Conservation (phyloP, 1,284 basidiomycete genomes). For the Pterulicium gracile region DNA sequence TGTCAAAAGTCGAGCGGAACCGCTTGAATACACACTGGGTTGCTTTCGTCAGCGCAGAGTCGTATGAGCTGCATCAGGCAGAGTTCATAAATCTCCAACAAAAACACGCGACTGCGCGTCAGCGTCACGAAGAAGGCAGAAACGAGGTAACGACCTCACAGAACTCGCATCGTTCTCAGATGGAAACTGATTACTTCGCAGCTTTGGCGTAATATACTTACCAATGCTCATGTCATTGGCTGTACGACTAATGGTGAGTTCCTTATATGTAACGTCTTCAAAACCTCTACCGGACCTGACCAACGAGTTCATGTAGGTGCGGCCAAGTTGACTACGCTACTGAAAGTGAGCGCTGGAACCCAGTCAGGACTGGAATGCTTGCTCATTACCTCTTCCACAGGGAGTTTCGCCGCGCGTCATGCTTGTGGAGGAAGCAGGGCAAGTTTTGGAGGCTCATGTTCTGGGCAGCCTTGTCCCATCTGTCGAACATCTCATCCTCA, state of each 20-base stretch:
- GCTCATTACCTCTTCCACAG: conserved; percentile 19
- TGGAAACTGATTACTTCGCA: conserved; percentile 9
- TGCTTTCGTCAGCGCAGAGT: conserved; percentile 14
- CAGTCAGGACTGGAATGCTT: neutral
- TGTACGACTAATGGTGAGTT: conserved; percentile 55
- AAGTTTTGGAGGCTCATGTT: conserved; percentile 68
- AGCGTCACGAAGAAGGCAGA: conserved; percentile 20
- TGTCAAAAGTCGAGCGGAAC: conserved; percentile 30
- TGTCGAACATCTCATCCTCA: conserved; percentile 51
- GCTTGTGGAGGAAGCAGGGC: conserved; percentile 64
- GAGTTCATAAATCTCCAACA: conserved; percentile 30
- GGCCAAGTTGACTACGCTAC: conserved; percentile 45
- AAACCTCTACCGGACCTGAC: conserved; percentile 1
- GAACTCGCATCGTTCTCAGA: no score
- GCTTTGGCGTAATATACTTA: conserved; percentile 34
- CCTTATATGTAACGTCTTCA: conserved; percentile 1
- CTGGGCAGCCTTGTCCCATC: conserved; percentile 50
- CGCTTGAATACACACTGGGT: conserved; percentile 26
- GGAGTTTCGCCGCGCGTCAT: conserved; percentile 41
- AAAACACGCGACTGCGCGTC: conserved; percentile 17
- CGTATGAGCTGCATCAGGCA: conserved; percentile 22
- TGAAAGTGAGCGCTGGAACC: conserved; percentile 41
- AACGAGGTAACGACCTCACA: conserved; percentile 28
- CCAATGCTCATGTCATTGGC: conserved; percentile 49
- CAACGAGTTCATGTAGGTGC: conserved; percentile 32